phyloP scores from a whole-genome alignment of 2,329 filamentous ascomycete genomes.

The Lachnellula subtilissima region DNA sequence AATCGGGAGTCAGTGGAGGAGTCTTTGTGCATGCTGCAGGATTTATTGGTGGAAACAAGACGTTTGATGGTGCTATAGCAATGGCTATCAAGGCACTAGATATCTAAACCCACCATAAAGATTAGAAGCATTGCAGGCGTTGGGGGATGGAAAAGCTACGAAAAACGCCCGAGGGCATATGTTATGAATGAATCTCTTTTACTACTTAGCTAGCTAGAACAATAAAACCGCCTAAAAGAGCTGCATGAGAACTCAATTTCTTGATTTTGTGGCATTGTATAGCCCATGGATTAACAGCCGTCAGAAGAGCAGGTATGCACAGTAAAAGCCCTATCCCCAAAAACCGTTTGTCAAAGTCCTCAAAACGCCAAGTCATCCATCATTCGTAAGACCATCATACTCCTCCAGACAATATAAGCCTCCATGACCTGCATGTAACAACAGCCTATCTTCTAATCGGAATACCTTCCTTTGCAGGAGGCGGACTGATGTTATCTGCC shows the following conservation, averaged over 20 bases:
- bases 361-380: conserved; percentile 24
- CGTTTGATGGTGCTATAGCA: conserved; percentile 76
- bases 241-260: neutral
- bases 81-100: conserved; percentile 77
- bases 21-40: conserved; percentile 93
- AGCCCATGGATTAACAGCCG: neutral
- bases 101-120: conserved; percentile 12
- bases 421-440: neutral
- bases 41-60: conserved; percentile 95
- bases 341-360: conserved; percentile 12
- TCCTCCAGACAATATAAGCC: conserved; percentile 1
- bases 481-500: conserved; percentile 38
- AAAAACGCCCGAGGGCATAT: neutral
- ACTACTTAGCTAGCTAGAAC: conserved; percentile 1
- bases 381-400: conserved; percentile 14
- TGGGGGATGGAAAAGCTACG: conserved; percentile 17
- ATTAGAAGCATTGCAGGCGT: conserved; percentile 20
- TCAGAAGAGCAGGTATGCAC: conserved; percentile 20
- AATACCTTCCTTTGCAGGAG: conserved; percentile 47
- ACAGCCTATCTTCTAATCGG: conserved; percentile 56
- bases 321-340: conserved; percentile 15
- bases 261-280: conserved; percentile 1
- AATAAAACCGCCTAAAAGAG: neutral
- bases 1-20: conserved; percentile 64
- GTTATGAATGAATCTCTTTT: neutral